Base-by-base conservation (phyloP, 352 stramenopile genomes). In the Phytophthora sansomeana region DNA sequence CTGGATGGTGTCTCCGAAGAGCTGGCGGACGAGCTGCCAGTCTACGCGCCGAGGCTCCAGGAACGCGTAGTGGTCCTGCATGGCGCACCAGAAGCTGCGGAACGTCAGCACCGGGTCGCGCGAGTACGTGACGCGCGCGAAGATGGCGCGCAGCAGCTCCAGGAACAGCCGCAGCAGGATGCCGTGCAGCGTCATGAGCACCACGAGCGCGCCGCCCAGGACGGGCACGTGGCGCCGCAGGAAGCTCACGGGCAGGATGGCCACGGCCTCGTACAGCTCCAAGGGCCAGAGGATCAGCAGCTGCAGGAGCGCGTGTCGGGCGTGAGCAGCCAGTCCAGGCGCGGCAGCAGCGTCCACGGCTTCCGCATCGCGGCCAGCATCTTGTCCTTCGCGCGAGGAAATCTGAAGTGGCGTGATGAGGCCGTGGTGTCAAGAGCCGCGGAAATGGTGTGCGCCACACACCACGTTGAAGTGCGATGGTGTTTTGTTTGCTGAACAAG, bases 151-250 rank as follows among this genome's bases (percentile, higher is more conserved):
- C 32, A 93, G 35, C 17, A 83, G 58, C 33, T 92, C 84, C 36
- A 92, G 73, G 32, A 87, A 81, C 8, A 91, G 74, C 0, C 87
- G 83, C 21, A 95, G 48, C 30, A 92, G 60, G 55, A 93, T 85
- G 17, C 83, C 83, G 58, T 93, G 74, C 41, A 93, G 75, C 32
- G 83, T 88, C 79, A 95, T 85, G 35, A 90, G 72, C 51, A 95
- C 75, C 35, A 95, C 87, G 48, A 92, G 77, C 55, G 86, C 80
- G 39, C 87, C 87, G 52, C 87, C 87, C 17, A 93, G 55, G 19
- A 85, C 72, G 11, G 87, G 87, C 70, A 92, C 80, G 69, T 93
- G 85, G 47, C 85, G 85, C 1, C 87, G 81, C 36, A 95, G 38
- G 35, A 91, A 89, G 57, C 81, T 81, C 62, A 93, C 81, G 49